Percentiles rank a stretch among this genome's conserved stretches.
Conservation (phyloP, 192 early-diverging fungal species). For the Gaertneriomyces semiglobifer region DNA sequence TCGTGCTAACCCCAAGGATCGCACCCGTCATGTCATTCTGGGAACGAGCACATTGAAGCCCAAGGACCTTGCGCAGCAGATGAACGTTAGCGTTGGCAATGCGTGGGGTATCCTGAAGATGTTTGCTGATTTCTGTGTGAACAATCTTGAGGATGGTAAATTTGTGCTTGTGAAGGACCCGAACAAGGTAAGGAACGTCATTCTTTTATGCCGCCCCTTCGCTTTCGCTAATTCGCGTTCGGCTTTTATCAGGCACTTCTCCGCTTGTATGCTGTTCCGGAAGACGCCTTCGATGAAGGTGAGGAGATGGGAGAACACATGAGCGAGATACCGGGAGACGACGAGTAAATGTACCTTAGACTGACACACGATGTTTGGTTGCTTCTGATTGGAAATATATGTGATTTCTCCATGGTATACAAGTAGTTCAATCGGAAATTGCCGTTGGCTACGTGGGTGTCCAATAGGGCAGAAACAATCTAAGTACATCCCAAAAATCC, state of each 20-base stretch:
- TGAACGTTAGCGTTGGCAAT: conserved; percentile 78
- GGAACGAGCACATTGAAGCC: conserved; percentile 85
- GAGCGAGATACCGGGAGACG: conserved; percentile 31
- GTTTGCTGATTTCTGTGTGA: conserved; percentile 80
- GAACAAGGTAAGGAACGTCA: conserved; percentile 65
- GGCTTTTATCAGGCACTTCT: conserved; percentile 55
- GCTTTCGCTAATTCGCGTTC: not conserved
- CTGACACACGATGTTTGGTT: too few relatives aligned
- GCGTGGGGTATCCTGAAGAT: conserved; percentile 97
- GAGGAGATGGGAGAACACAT: conserved; percentile 48
- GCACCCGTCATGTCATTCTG: conserved; percentile 75
- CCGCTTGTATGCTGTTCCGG: conserved; percentile 75
- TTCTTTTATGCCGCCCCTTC: not conserved
- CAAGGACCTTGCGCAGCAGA: conserved; percentile 83
- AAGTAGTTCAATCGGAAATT: too few relatives aligned
- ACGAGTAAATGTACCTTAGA: conserved; percentile 16
- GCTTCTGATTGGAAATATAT: too few relatives aligned
- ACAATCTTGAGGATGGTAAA: conserved; percentile 82
- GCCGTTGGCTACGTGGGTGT: too few relatives aligned
- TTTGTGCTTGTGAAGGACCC: conserved; percentile 95
- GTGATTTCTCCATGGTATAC: too few relatives aligned
- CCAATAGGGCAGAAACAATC: too few relatives aligned
- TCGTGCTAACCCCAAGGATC: conserved; percentile 73
- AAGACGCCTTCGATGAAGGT: conserved; percentile 60
- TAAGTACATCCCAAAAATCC: too few relatives aligned